Conservation (phyloP, 352 stramenopile genomes). For the Pythium phragmiticola region DNA sequence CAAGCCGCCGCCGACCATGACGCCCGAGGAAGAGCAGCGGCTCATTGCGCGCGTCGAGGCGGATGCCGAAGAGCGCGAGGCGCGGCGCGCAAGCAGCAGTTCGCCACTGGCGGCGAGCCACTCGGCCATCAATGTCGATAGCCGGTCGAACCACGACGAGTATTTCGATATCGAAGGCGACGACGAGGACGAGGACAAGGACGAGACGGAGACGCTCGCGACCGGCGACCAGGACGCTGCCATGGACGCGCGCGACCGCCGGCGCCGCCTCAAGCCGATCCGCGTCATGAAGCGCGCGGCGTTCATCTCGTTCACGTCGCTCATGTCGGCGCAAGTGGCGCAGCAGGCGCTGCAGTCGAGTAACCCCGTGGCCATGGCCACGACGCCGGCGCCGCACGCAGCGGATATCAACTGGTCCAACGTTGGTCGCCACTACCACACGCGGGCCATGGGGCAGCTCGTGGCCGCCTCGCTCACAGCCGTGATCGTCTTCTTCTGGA, state of each 20-base stretch:
- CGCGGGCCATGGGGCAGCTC: slow-evolving; percentile 46
- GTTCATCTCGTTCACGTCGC: slow-evolving; percentile 78
- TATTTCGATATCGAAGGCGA: not conserved
- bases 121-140: slow-evolving; percentile 9
- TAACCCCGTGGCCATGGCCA: slow-evolving; percentile 51
- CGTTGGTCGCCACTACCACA: slow-evolving; percentile 55
- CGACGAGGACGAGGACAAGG: slow-evolving; percentile 16
- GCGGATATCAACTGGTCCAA: slow-evolving; percentile 81
- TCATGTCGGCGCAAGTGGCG: slow-evolving; percentile 67
- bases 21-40: slow-evolving; percentile 15
- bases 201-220: slow-evolving; percentile 18
- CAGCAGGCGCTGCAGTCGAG: slow-evolving; percentile 69
- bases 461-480: slow-evolving; percentile 56
- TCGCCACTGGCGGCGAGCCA: not conserved
- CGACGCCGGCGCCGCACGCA: slow-evolving; percentile 50
- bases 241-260: slow-evolving; percentile 45
- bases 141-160: not conserved
- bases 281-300: slow-evolving; percentile 63
- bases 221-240: slow-evolving; percentile 40
- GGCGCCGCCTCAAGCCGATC: slow-evolving; percentile 50
- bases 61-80: not conserved
- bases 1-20: slow-evolving; percentile 14
- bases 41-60: slow-evolving; percentile 5
- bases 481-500: slow-evolving; percentile 80
- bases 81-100: not conserved